Evolutionary conservation across 2,329 filamentous ascomycete genomes (phyloP), one percentile per base, ranked within the genome.

Genomic region (Orbilia blumenaviensis): DNA sequence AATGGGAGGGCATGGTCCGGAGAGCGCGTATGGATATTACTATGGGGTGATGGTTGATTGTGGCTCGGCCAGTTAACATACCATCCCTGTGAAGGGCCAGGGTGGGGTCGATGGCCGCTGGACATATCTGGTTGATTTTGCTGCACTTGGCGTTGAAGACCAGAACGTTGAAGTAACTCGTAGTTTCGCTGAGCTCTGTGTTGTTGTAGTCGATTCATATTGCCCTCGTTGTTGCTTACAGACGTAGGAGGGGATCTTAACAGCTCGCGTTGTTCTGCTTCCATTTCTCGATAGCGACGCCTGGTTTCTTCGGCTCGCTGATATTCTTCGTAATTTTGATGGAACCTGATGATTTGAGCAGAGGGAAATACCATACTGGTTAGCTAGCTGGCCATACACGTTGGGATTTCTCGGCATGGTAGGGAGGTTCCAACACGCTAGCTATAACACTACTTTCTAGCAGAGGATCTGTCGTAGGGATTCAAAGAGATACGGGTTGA

Each of bases 201-300:
- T 48, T 76, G 64, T 66, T 76, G 72, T 1, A 66, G 58, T 18
- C 72, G 52, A 5, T 64, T 66, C 48, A 68, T 64, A 14, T 48
- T 68, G 12, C 50, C 36, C 23, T 63, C 72, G 6, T 18, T 18
- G 10, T 16, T 29, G 14, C n/a, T 38, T 16, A 29, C 16, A 23
- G 50, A n/a, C 32, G 34, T 66, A 25, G 34, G 41, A 58, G 25
- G 71, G 58, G 23, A 41, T 32, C 16, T 69, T 32, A 69, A 29
- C 21, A 60, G 67, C 7, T 69, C 72, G 9, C 72, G 25, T n/a
- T 62, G 72, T n/a, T 75, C 71, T 8, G 41, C 72, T 38, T 77
- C 67, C 18, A 67, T 27, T 18, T 77, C 73, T n/a, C 66, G 41
- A 9, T 41, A 25, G 2, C 44, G 63, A 10, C 66, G 66, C 2